These are phyloP conservation scores for Penicillium expansum DNA, from an alignment of 2,329 filamentous ascomycete genomes.

Conservation along the genomic window DNA sequence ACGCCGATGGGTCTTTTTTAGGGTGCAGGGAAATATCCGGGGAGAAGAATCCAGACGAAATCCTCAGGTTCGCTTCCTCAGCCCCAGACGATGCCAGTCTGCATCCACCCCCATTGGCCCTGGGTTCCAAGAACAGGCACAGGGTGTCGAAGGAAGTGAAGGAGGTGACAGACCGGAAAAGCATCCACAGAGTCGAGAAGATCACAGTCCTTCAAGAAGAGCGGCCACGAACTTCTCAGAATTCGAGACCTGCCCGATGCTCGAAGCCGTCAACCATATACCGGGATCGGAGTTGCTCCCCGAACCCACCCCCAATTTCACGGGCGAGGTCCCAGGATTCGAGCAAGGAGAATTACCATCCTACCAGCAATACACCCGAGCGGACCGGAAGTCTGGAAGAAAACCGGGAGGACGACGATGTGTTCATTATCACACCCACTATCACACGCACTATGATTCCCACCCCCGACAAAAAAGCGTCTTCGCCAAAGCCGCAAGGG, in stretches of 20 bases:
- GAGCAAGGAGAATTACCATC: slow-evolving; percentile 26
- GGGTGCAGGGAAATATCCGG: slow-evolving; percentile 39
- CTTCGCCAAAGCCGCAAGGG: slow-evolving; percentile 17
- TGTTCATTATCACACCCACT: slow-evolving; percentile 42
- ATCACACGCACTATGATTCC: slow-evolving; percentile 42
- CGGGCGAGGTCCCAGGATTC: slow-evolving; percentile 19
- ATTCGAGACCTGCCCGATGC: slow-evolving; percentile 36
- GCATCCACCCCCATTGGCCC: slow-evolving; percentile 22
- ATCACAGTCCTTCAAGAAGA: slow-evolving; percentile 28
- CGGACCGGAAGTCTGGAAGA: slow-evolving; percentile 15
- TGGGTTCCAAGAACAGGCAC: slow-evolving; percentile 24
- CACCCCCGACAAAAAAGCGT: slow-evolving; percentile 25
- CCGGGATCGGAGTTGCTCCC: slow-evolving; percentile 21
- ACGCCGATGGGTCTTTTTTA: slow-evolving; percentile 41
- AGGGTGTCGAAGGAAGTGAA: slow-evolving; percentile 19
- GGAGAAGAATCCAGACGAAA: slow-evolving; percentile 39
- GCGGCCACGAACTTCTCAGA: slow-evolving; percentile 32
- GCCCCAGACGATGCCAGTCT: slow-evolving; percentile 26
- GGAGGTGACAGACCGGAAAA: slow-evolving; percentile 6
- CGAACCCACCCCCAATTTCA: slow-evolving; percentile 15
- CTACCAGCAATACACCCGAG: slow-evolving; percentile 12
- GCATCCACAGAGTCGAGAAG: slow-evolving; percentile 17
- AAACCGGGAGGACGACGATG: slow-evolving; percentile 29
- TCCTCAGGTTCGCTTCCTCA: slow-evolving; percentile 34
- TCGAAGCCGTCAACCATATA: slow-evolving; percentile 32